phyloP scores from a whole-genome alignment of 2,329 filamentous ascomycete species.

The Colletotrichum caudatum region DNA sequence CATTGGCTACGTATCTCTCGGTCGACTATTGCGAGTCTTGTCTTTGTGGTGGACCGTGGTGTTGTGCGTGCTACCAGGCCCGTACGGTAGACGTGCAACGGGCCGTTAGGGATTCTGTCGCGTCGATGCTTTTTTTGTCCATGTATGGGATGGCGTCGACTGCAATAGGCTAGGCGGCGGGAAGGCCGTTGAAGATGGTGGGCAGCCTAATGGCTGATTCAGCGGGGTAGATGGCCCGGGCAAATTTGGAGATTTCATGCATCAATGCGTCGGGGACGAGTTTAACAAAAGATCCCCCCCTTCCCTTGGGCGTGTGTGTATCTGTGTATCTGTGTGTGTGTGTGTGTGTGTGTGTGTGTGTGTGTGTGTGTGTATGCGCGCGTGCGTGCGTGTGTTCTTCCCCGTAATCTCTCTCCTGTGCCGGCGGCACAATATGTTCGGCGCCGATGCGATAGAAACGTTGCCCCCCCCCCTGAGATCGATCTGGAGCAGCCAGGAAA shows the following conservation, averaged over 20 bases:
- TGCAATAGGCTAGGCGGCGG: slow-evolving; percentile 38
- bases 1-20: neutral
- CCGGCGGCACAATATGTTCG: slow-evolving; percentile 4
- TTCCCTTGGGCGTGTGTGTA: neutral
- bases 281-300: slow-evolving; percentile 10
- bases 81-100: neutral
- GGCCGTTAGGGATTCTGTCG: slow-evolving; percentile 18
- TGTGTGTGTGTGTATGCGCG: neutral
- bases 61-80: slow-evolving; percentile 9
- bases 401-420: neutral
- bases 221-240: slow-evolving; percentile 39
- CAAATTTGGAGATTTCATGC: slow-evolving; percentile 41
- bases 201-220: slow-evolving; percentile 40
- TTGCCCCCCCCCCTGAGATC: neutral
- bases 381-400: no score
- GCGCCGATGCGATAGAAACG: slow-evolving; percentile 24
- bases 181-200: slow-evolving; percentile 40
- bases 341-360: no score
- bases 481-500: slow-evolving; percentile 23
- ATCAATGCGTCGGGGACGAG: slow-evolving; percentile 35
- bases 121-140: slow-evolving; percentile 2
- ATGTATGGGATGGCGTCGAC: slow-evolving; percentile 30
- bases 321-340: neutral
- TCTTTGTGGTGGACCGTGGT: slow-evolving; percentile 17
- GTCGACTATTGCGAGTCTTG: neutral